Percentiles rank a stretch among this genome's conserved stretches.
Conservation (phyloP, 2,329 filamentous ascomycete species). For the Alternaria novae-zelandiae region DNA sequence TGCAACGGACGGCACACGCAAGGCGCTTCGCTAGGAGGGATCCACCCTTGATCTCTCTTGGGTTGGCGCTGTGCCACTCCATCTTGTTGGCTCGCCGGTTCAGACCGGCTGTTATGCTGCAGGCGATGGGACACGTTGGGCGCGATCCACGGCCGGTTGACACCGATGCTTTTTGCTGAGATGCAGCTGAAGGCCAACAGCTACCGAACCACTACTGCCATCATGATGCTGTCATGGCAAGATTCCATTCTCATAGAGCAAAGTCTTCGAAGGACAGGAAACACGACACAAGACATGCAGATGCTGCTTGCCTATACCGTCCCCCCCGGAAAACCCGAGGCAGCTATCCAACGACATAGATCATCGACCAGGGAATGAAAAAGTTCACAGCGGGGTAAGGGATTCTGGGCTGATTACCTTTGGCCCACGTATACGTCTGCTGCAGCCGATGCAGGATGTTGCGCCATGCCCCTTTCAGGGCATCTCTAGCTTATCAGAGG, state of each 20-base stretch:
- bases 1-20: slow-evolving; percentile 10
- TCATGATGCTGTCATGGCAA: background rate
- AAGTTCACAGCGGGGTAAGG: slow-evolving; percentile 37
- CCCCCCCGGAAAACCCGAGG: background rate
- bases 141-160: slow-evolving; percentile 22
- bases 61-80: slow-evolving; percentile 24
- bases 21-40: slow-evolving; percentile 27
- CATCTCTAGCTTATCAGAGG: slow-evolving; percentile 40
- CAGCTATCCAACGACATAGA: slow-evolving; percentile 10
- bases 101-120: slow-evolving; percentile 18
- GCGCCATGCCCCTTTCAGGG: slow-evolving; percentile 26
- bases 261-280: background rate
- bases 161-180: slow-evolving; percentile 16
- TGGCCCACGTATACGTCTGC: slow-evolving; percentile 22
- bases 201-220: slow-evolving; percentile 8
- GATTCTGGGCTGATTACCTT: slow-evolving; percentile 23
- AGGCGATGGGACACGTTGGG: slow-evolving; percentile 21
- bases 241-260: background rate
- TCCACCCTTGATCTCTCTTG: slow-evolving; percentile 19
- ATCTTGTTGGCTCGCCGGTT: slow-evolving; percentile 28
- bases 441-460: slow-evolving; percentile 38
- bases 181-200: slow-evolving; percentile 24
- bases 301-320: background rate
- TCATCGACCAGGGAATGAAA: slow-evolving; percentile 17
- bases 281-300: background rate